phyloP scores from a whole-genome alignment of 257 asterid species.

The Gynochthodes officinalis region DNA sequence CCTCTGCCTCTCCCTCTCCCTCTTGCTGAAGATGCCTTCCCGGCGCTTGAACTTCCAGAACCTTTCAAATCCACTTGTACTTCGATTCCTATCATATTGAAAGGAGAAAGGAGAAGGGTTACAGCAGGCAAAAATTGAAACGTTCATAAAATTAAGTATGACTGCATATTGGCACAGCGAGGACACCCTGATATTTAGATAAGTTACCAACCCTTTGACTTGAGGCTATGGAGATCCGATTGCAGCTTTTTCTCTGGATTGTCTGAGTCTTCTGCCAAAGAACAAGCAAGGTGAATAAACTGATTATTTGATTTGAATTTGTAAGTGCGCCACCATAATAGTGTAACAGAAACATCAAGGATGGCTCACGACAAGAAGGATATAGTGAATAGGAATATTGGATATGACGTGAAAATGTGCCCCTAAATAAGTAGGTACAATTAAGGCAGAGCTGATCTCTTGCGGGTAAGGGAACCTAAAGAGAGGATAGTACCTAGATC shows the following conservation, averaged over 20 bases:
- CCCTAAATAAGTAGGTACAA: not conserved
- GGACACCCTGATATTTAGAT: not conserved
- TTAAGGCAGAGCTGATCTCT: too few species aligned
- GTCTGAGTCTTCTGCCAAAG: conserved; percentile 37
- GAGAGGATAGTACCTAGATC: conserved; percentile 53
- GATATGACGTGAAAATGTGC: not conserved
- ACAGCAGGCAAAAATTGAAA: not conserved
- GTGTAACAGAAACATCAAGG: not conserved
- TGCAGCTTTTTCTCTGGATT: conserved; percentile 61
- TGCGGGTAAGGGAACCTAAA: not conserved
- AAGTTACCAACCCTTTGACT: conserved; percentile 59
- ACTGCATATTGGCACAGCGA: not conserved
- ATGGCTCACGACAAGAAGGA: too few species aligned
- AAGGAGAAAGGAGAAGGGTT: not conserved
- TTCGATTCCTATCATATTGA: conserved; percentile 43
- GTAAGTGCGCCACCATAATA: not conserved
- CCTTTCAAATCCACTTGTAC: conserved; percentile 79
- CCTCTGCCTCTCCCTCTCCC: conserved; percentile 47
- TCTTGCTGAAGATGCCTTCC: conserved; percentile 56
- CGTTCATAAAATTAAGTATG: not conserved
- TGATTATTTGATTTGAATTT: not conserved
- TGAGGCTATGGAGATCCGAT: conserved; percentile 62
- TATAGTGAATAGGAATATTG: not conserved
- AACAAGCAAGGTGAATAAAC: conserved; percentile 14
- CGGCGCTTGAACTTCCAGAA: conserved; percentile 49